Conservation (phyloP, 176 grass and related monocot species). For the Echinochloa phyllopogon region DNA sequence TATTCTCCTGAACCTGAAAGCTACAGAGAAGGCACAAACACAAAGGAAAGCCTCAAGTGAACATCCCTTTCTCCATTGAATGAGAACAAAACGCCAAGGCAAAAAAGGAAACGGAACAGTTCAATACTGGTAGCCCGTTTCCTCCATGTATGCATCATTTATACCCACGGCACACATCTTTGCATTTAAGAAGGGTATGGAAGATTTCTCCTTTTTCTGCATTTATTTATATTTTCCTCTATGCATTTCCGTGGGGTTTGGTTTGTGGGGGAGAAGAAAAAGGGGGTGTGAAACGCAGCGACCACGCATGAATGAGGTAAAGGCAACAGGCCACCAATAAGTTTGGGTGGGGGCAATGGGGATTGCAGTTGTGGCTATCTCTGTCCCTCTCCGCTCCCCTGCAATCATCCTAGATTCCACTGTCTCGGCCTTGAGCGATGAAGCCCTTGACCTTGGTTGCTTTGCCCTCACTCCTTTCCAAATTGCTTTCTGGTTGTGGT, state of each 20-base stretch:
- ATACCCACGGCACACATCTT: slow-evolving; percentile 24
- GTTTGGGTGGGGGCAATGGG: slow-evolving; percentile 48
- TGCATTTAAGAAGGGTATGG: slow-evolving; percentile 47
- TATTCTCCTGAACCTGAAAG: slow-evolving; percentile 43
- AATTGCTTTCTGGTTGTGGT: slow-evolving; percentile 46
- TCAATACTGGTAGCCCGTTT: slow-evolving; percentile 37
- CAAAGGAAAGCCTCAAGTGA: slow-evolving; percentile 41
- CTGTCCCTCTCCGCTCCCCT: slow-evolving; percentile 16
- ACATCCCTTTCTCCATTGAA: slow-evolving; percentile 43
- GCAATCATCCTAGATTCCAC: slow-evolving; percentile 34
- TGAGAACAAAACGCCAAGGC: slow-evolving; percentile 35
- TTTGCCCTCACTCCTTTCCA: slow-evolving; percentile 51
- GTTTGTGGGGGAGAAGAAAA: slow-evolving; percentile 36
- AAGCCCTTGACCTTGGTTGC: slow-evolving; percentile 52
- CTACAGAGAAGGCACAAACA: slow-evolving; percentile 37
- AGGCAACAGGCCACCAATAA: slow-evolving; percentile 29
- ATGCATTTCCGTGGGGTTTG: background rate
- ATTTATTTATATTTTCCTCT: slow-evolving; percentile 31
- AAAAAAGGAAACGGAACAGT: slow-evolving; percentile 19
- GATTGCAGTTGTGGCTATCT: slow-evolving; percentile 42
- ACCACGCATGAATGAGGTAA: slow-evolving; percentile 35
- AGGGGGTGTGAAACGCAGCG: slow-evolving; percentile 29
- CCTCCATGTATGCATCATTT: slow-evolving; percentile 5
- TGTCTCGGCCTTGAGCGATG: slow-evolving; percentile 6
- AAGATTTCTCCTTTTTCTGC: slow-evolving; percentile 19